A percentile compares a stretch with the other conserved stretches of the same genome.
phyloP scores from a whole-genome alignment of 306 rosid species.

The Prunus mongolica region DNA sequence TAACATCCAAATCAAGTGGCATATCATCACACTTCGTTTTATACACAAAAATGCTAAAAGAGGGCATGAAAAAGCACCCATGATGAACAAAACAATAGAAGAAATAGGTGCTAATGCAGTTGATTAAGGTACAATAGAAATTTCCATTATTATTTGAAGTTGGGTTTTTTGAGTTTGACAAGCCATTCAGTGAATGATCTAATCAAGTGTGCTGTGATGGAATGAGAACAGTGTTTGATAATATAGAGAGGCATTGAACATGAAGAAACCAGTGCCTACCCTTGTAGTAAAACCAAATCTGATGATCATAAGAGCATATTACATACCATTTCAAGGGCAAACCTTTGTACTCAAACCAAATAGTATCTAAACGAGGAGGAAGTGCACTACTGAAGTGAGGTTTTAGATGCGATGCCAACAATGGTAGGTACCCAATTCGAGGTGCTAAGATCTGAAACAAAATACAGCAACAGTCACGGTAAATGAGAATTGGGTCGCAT shows the following conservation, averaged over 20 bases:
- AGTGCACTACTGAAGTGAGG: slow-evolving; percentile 75
- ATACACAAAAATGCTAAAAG: background rate
- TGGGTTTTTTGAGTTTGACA: background rate
- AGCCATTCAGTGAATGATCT: background rate
- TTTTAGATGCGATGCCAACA: slow-evolving; percentile 68
- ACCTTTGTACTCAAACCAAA: slow-evolving; percentile 95
- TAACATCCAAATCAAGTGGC: background rate
- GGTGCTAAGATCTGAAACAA: slow-evolving; percentile 78
- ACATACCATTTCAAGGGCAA: slow-evolving; percentile 83
- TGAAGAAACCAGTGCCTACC: background rate
- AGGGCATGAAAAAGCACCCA: background rate
- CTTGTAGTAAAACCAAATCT: background rate
- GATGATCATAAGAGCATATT: background rate
- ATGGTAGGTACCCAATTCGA: slow-evolving; percentile 81
- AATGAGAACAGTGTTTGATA: background rate
- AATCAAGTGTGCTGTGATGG: too few species aligned
- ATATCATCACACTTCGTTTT: slow-evolving; percentile 1
- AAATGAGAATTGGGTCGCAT: background rate
- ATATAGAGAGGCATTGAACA: too few species aligned
- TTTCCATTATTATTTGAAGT: background rate
- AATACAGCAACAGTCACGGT: background rate
- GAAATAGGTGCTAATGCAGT: background rate
- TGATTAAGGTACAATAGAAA: background rate
- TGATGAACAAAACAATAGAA: background rate
- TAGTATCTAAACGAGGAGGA: slow-evolving; percentile 81